Conservation (phyloP, 495 filamentous ascomycete species). For the Penicillium soppii region DNA sequence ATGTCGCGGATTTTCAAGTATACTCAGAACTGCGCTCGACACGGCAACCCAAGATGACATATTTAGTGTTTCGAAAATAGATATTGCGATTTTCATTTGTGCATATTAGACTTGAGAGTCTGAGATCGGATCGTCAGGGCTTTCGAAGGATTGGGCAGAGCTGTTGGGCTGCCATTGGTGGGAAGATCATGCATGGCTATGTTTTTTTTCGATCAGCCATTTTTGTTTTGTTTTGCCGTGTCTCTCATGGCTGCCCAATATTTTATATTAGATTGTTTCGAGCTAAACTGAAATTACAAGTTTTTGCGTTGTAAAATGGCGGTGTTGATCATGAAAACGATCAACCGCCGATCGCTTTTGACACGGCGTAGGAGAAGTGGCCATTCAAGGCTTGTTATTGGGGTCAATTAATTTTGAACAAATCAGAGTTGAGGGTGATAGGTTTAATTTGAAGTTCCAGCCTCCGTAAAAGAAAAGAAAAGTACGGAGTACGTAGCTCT, state of each 20-base stretch:
- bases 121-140: not conserved
- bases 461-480: slow-evolving; percentile 12
- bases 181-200: not conserved
- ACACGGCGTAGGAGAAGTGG: not conserved
- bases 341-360: slow-evolving; percentile 5
- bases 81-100: not conserved
- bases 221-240: too few species aligned
- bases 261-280: not conserved
- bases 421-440: not conserved
- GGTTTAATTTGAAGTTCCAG: slow-evolving; percentile 26
- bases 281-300: too few species aligned
- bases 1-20: too few species aligned
- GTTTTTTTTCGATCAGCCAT: not conserved
- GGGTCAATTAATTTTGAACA: not conserved
- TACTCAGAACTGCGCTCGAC: too few species aligned
- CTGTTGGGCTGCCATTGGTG: slow-evolving; percentile 13
- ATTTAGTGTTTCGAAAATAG: too few species aligned
- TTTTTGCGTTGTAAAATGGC: not conserved
- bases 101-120: not conserved
- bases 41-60: too few species aligned
- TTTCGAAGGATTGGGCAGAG: slow-evolving; percentile 1
- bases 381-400: not conserved
- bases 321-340: slow-evolving; percentile 5
- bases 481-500: not conserved
- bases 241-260: not conserved